Evolutionary conservation across 129 eudicot genomes (phyloP), one percentile per base, ranked within the genome.

Genomic region (Centella asiatica): DNA sequence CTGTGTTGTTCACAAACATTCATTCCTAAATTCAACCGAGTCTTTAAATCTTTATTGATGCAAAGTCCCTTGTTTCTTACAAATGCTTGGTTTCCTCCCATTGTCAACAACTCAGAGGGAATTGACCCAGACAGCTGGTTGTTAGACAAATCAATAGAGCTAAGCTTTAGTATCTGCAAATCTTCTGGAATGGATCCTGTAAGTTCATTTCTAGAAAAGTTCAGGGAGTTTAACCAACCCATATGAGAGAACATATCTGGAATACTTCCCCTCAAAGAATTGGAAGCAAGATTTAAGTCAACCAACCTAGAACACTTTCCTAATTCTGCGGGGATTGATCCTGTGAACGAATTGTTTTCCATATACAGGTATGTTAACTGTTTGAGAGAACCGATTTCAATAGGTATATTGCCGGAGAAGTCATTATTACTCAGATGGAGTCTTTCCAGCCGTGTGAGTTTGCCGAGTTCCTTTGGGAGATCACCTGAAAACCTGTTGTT

Each of bases 371-470:
- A 84, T 1, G 94, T 69, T 24, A 92, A 69, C 63, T 84, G 95
- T 69, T 74, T 73, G 27, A 87, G 31, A 46, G 69, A 53, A 17
- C 81, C 81, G 4, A 92, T 34, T 24, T 78, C 69, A 2, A 78
- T 19, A 3, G 99, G 99, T 14, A 92, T 84, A 54, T 31, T 28
- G 18, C 99, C 99, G 1, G 92, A 84, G 67, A 92, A 84, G 26
- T 71, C 74, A 57, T 92, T 92, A 49, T 82, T 76, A 24, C 80
- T 66, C 74, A 87, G 55, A 59, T 80, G 78, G 1, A 92, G 87
- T 77, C 80, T 77, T 56, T 85, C 95, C 6, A 92, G 81, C 20
- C 20, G 68, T 15, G 36, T 39, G n/a, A 92, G 76, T 20, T 69
- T 55, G 34, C 92, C 96, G 11, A 92, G 70, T 73, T 92, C 90